Evolutionary conservation across 2,329 filamentous ascomycete species (phyloP), one percentile per base, ranked within the genome.

Genomic region (Ophiostoma quercus): DNA sequence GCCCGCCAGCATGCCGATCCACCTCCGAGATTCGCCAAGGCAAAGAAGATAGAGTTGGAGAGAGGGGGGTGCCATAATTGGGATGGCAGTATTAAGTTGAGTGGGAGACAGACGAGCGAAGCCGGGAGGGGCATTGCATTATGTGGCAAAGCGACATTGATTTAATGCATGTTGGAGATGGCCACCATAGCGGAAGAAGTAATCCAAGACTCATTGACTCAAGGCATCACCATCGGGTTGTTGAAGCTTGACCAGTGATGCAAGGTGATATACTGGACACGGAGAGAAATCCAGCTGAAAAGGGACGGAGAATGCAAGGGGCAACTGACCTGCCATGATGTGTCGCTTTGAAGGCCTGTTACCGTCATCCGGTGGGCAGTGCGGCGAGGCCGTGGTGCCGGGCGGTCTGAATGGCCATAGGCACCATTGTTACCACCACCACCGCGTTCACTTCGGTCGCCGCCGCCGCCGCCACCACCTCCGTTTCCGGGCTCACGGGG

Each of bases 241-340:
- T n/a, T 39, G 16, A 29, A 39, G 29, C n/a, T 65, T 39, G 32
- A 32, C 12, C 57, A 19, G 12, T 19, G 25, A 32, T 62, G n/a
- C 57, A 22, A 41, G 19, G 34, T 19, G 32, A 25, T 12, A 39
- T 41, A 34, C 19, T 34, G 34, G 11, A 63, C 7, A 22, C 37
- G 63, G 11, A 41, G 34, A 19, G n/a, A 8, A 66, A 43, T 43
- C 65, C 14, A 54, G 66, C 25, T 11, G 8, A 19, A 67, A 60
- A 62, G 51, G n/a, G 22, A 62, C 54, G 11, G 11, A 34, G 11
- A 63, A 63, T 39, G 51, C 66, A 72, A 57, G 51, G 43, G 25
- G 34, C 14, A 80, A 91, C 95, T 95, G 90, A 99, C 95, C 95
- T 99, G 95, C 95, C 95, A 99, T 88, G 94, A 97, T 86, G 95